Conservation (phyloP, 2,329 filamentous ascomycete species). For the Colletotrichum sp. region DNA sequence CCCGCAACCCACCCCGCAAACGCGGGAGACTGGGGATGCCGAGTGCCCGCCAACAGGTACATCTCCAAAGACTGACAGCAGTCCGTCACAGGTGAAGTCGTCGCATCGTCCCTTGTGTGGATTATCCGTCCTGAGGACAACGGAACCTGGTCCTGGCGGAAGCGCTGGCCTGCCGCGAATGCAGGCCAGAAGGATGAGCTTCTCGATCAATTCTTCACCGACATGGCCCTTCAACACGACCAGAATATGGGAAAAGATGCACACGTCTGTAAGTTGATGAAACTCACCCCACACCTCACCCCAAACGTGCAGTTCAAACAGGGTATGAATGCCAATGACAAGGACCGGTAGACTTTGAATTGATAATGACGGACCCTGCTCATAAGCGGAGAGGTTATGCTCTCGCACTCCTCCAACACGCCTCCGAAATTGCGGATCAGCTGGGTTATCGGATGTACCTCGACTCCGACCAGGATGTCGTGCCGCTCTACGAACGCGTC, state of each 20-base stretch:
- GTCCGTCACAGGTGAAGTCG: not conserved
- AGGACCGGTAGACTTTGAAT: conserved; percentile 18
- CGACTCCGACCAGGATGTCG: conserved; percentile 18
- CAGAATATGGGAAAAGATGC: conserved; percentile 12
- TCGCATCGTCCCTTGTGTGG: conserved; percentile 9
- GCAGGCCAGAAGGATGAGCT: conserved; percentile 8
- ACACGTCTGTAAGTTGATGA: conserved; percentile 23
- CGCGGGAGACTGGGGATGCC: not conserved
- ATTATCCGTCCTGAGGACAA: conserved; percentile 12
- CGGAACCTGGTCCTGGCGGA: conserved; percentile 14
- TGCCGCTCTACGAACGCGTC: conserved; percentile 13
- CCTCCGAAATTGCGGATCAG: conserved; percentile 10
- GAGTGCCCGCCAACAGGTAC: not conserved
- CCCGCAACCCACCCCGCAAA: not conserved
- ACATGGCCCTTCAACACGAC: conserved; percentile 23
- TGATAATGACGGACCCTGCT: conserved; percentile 22
- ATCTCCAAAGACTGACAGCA: not conserved
- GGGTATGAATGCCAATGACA: not conserved
- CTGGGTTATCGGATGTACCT: conserved; percentile 20
- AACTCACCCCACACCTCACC: no score
- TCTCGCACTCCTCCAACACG: conserved; percentile 11
- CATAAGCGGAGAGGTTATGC: conserved; percentile 19
- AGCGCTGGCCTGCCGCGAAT: conserved; percentile 16
- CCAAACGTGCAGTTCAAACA: not conserved
- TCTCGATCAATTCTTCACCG: conserved; percentile 20